Evolutionary conservation across 371 early-diverging fungal genomes (phyloP).

Genomic region (Circinella minor): DNA sequence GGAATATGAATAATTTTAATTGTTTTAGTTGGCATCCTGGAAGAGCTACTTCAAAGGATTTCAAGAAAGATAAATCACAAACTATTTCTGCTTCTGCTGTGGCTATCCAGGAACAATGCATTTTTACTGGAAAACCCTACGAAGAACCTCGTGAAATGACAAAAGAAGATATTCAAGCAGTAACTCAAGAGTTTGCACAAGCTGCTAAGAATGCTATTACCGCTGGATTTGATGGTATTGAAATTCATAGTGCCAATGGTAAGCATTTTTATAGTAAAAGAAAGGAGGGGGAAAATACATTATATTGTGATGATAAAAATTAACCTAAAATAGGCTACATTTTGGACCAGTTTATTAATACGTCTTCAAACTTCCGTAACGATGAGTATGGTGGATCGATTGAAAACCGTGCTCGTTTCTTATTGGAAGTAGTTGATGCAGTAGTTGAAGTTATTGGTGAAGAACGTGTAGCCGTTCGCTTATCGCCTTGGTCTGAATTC

Average conservation of each 20-base stretch:
- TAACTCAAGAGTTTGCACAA: slow-evolving; percentile 62
- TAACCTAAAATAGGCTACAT: slow-evolving; percentile 42
- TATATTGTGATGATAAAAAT: too few species aligned
- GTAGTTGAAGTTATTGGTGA: slow-evolving; percentile 24
- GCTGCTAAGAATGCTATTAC: slow-evolving; percentile 45
- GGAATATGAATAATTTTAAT: background rate
- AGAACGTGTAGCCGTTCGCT: slow-evolving; percentile 24
- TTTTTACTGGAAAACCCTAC: slow-evolving; percentile 16
- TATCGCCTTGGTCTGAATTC: slow-evolving; percentile 28
- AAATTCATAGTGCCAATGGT: slow-evolving; percentile 71
- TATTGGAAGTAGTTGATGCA: slow-evolving; percentile 43
- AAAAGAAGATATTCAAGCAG: slow-evolving; percentile 61
- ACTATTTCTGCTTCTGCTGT: slow-evolving; percentile 28
- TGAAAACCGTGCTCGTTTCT: slow-evolving; percentile 59
- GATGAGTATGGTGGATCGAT: slow-evolving; percentile 63
- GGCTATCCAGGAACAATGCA: slow-evolving; percentile 23
- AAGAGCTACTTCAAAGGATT: slow-evolving; percentile 11
- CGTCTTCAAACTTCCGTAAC: slow-evolving; percentile 52
- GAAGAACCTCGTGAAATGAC: slow-evolving; percentile 66
- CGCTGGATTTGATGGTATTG: slow-evolving; percentile 70
- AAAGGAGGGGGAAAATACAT: too few species aligned
- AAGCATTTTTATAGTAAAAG: too few species aligned
- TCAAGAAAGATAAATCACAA: slow-evolving; percentile 6
- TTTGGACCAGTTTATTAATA: slow-evolving; percentile 48
- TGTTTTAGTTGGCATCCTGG: slow-evolving; percentile 20